These are phyloP conservation scores for Heritiera littoralis DNA, from an alignment of 345 rosid species.

Conservation along the genomic window DNA sequence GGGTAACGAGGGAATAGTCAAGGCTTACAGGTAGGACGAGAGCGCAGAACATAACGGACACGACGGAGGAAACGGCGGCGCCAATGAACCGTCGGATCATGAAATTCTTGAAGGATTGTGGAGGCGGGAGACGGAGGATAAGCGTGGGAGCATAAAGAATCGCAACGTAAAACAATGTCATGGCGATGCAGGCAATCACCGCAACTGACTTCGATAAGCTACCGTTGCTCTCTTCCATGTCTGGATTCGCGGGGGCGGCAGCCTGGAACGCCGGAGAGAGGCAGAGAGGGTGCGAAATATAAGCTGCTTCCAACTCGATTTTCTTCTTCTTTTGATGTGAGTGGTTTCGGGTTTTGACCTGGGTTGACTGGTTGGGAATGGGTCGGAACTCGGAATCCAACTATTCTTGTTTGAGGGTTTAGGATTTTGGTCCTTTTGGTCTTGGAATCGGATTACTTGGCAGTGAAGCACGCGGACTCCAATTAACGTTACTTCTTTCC, in stretches of 20 bases:
- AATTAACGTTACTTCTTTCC: no score
- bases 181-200: constrained; percentile 47
- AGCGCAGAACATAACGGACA: constrained; percentile 51
- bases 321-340: not conserved
- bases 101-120: constrained; percentile 55
- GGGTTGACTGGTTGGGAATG: not conserved
- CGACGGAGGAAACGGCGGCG: constrained; percentile 58
- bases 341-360: constrained; percentile 6
- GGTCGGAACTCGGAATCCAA: not conserved
- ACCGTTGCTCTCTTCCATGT: constrained; percentile 30
- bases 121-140: constrained; percentile 74
- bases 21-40: constrained; percentile 61
- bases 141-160: constrained; percentile 75
- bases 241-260: constrained; percentile 7
- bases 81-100: constrained; percentile 79
- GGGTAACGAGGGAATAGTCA: not conserved
- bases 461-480: not conserved
- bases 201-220: constrained; percentile 45
- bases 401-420: not conserved
- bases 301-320: not conserved
- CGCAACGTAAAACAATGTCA: constrained; percentile 66
- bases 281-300: not conserved
- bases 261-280: constrained; percentile 10
- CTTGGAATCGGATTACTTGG: not conserved
- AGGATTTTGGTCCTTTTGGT: not conserved